Conservation (phyloP, 352 stramenopile species). For the Pythium utonaiense region DNA sequence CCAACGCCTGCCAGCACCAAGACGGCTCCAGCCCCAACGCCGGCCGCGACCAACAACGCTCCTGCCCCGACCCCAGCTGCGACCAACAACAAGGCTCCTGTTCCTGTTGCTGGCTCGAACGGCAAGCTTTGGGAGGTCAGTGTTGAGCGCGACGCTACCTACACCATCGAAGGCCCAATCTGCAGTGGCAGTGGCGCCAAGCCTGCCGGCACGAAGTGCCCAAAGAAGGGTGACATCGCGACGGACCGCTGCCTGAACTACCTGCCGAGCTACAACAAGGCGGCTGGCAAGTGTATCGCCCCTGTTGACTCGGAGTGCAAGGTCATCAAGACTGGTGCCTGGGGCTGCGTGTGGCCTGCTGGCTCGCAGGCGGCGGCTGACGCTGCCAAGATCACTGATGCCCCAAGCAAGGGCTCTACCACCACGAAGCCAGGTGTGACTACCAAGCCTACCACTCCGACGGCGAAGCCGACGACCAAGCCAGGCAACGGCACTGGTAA, state of each 20-base stretch:
- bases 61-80: not conserved
- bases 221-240: constrained; percentile 53
- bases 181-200: constrained; percentile 47
- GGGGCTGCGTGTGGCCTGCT: constrained; percentile 51
- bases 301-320: constrained; percentile 42
- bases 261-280: constrained; percentile 45
- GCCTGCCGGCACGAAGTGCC: constrained; percentile 47
- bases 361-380: not conserved
- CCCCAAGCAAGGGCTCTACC: not conserved
- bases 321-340: constrained; percentile 66
- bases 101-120: not conserved
- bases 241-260: constrained; percentile 52
- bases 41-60: not conserved
- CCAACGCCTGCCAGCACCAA: not conserved
- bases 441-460: not conserved
- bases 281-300: constrained; percentile 40
- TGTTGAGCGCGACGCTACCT: constrained; percentile 67
- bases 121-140: constrained; percentile 35
- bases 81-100: constrained; percentile 4
- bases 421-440: not conserved
- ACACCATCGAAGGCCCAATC: constrained; percentile 62
- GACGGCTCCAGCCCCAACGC: too few species aligned
- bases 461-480: not conserved
- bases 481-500: not conserved
- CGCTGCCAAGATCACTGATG: not conserved